Base-by-base conservation (phyloP, 2,329 filamentous ascomycete genomes). In the Arthrinium puccinioides region DNA sequence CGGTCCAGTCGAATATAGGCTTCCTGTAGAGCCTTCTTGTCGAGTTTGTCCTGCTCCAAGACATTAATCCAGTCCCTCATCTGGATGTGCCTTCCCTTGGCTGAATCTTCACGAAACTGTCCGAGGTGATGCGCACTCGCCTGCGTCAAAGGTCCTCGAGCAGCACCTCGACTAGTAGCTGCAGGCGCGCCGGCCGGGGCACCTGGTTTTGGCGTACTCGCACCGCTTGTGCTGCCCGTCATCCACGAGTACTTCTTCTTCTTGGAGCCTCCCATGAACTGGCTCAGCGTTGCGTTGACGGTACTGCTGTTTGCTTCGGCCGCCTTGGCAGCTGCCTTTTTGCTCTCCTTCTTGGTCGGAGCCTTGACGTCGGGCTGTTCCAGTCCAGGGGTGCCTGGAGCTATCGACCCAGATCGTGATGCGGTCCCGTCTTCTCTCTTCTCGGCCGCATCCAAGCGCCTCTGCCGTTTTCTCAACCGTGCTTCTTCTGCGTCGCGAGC, bases 341-440 rank as follows among this genome's bases (percentile, higher is more conserved):
- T 78, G 43, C 70, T 72, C 57, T 95, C 88, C 64, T 96, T 96
- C 70, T 96, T 96, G 5, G 83, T 84, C 36, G 86, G 72, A 4
- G 79, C 72, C 58, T 88, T 90, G 46, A 39, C 20, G 9, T 57
- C 55, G 19, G 76, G 71, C 37, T 83, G 80, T 37, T 84, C 81
- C 1, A 80, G 74, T 6, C 76, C 77, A 4, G 81, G 76, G 1
- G 77, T 82, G 3, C 72, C 72, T 9, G 76, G 70, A 13, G 76
- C 76, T 10, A 71, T 66, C 18, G 76, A 76, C 11, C 76, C 70
- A 19, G 74, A 51, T 46, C 78, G 69, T 13, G 74, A 72, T 10
- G 62, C 39, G 6, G 38, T 59, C 36, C 65, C 62, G 28, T 61
- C 57, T 42, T 59, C 62, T 33, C 70, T 64, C 41, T 74, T 76